Base-by-base conservation (phyloP, 208 protist species). In the Acanthamoeba royreba region DNA sequence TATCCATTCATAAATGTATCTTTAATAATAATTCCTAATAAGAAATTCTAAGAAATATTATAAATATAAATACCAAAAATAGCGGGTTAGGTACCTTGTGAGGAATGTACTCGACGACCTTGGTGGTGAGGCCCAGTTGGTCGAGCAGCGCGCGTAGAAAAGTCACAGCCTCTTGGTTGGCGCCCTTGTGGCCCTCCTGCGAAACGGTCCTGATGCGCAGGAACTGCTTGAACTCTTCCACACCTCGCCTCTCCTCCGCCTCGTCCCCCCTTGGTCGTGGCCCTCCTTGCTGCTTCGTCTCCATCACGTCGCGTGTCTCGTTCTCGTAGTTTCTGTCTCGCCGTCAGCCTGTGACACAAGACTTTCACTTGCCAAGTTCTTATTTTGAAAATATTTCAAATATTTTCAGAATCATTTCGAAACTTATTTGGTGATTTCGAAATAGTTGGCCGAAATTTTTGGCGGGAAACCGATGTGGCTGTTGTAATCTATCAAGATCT, bases 221-320 rank as follows among this genome's bases (percentile, higher is more conserved):
- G 45, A 92, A 92, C 35, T 47, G 86, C 45, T 92, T 92, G 86
- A 92, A 92, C n/a, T 92, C 42, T 55, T 92, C 42, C 33, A 92
- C 31, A 5, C 47, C 43, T 33, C 28, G 79, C 45, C 43, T 46
- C 43, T 88, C 79, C 15, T 88, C 79, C 13, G 66, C 66, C 33
- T 33, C 46, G n/a, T n/a, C n/a, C n/a, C 0, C 66, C 19, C 66
- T 31, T 79, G 4, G 33, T 28, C 5, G 7, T 35, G 19, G 66
- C 66, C 66, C 5, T 25, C 55, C 5, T 66, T 28, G 25, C 17
- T 79, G 35, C 66, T 79, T 79, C 61, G n/a, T n/a, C n/a, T n/a
- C n/a, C n/a, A n/a, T n/a, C n/a, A n/a, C n/a, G n/a, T n/a, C n/a
- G n/a, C n/a, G n/a, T n/a, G n/a, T n/a, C n/a, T n/a, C n/a, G n/a